Base-by-base conservation (phyloP, 73 alveolate species). In the Symbiodinium natans region DNA sequence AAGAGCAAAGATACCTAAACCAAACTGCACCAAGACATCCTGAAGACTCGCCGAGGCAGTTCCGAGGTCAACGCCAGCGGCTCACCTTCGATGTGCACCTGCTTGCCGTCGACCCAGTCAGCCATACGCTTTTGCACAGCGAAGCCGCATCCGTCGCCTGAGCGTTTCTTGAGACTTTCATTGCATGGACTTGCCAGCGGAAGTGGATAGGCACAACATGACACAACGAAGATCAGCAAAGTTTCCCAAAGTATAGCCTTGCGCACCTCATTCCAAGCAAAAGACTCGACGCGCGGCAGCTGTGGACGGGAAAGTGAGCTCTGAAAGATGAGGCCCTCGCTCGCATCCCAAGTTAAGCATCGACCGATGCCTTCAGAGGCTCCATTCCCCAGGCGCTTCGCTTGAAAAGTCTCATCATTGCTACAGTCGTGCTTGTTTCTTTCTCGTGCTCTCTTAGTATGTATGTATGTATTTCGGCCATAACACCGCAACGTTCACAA, bases 91-190 rank as follows among this genome's bases (percentile, higher is more conserved):
- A 90, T 90, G 75, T 63, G 38, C 39, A 90, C 96, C 25, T 90
- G 96, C 52, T 41, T 39, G n/a, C 96, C 96, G 41, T 90, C 96
- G 77, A 90, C 96, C 96, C 96, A 90, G 27, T 90, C 96, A 27
- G 96, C 86, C 96, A 90, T 90, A 13, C 96, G 96, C 87, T 90
- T 90, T 29, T 90, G 96, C 88, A 90, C 87, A 41, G 77, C 77
- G 96, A 90, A 90, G 96, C 96, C 96, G 52, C 96, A 90, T 4
- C 96, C 96, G n/a, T 90, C 96, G 34, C 96, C 96, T 90, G 41
- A 15, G n/a, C 77, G 42, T 17, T 10, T 19, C 21, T 29, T 41
- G n/a, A 19, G 33, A 17, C 42, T 31, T 13, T 1, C 17, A 71
- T 25, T 25, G 83, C 40, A 7, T 31, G 86, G 1, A n/a, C 41